phyloP scores from a whole-genome alignment of 192 early-diverging fungal genomes.

The Rhizophagus prolifer region DNA sequence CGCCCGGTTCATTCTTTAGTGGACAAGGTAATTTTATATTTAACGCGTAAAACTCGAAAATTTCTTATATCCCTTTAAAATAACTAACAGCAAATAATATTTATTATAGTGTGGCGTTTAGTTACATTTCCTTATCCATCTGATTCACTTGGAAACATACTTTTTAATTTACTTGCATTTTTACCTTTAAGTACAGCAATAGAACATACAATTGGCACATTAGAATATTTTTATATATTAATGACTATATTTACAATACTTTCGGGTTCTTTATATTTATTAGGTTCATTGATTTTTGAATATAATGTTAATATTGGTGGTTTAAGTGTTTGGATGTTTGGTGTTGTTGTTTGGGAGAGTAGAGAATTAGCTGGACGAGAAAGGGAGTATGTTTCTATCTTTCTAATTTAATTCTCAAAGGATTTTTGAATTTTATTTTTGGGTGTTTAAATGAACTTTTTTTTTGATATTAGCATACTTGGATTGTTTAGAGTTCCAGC shows the following conservation, averaged over 20 bases:
- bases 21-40: constrained; percentile 18
- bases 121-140: constrained; percentile 28
- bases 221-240: constrained; percentile 25
- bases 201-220: constrained; percentile 30
- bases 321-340: constrained; percentile 32
- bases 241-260: constrained; percentile 27
- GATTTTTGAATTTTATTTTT: neutral
- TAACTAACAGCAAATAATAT: neutral
- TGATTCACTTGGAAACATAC: constrained; percentile 19
- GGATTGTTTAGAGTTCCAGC: constrained; percentile 26
- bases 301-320: constrained; percentile 13
- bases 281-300: neutral
- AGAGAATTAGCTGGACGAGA: constrained; percentile 27
- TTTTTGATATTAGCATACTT: constrained; percentile 14
- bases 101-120: constrained; percentile 23
- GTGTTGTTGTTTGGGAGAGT: constrained; percentile 32
- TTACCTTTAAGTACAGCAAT: constrained; percentile 26
- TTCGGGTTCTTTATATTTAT: constrained; percentile 23
- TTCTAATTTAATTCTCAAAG: neutral
- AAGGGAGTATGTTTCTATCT: constrained; percentile 12
- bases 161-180: constrained; percentile 28
- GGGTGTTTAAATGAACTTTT: neutral
- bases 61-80: neutral
- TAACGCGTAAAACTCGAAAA: neutral
- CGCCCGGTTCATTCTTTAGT: neutral